Evolutionary conservation across 1,284 basidiomycete species (phyloP), one percentile per base, ranked within the genome.

Genomic region (Puccinia novopanici): DNA sequence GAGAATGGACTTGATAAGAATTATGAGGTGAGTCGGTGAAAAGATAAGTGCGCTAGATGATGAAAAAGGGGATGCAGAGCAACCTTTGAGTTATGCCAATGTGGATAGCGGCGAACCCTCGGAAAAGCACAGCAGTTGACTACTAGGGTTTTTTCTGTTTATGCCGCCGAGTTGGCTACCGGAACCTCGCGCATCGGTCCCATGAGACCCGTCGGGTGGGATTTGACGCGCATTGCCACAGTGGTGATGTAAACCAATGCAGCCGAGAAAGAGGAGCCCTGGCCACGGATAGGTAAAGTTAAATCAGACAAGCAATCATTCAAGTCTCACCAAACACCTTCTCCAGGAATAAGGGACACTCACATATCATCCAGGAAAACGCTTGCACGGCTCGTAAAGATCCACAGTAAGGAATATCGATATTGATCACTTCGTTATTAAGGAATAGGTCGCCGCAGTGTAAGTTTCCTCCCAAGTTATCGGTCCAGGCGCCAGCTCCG

Each of bases 281-380:
- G 52, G 19, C n/a, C 3, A 17, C 13, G 19, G 34, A 76, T 24
- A 50, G 4, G 45, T 6, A 4, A 27, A 13, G 34, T 42, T 4
- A 59, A 37, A n/a, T n/a, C 19, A 9, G 24, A n/a, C 30, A 54
- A 30, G 52, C 5, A 67, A 24, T 67, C n/a, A 2, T 6, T n/a
- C n/a, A n/a, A n/a, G 12, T 27, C 12, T 50, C 45, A 77, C 10
- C 19, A 70, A 48, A 71, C 17, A 71, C 9, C 13, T 0, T 27
- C 22, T 6, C 24, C 8, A 42, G 42, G 0, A 59, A 42, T 8
- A 42, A 22, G 34, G n/a, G 54, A 22, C 8, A 80, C 79, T 59
- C 34, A 80, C 79, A 80, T 68, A 54, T 24, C 45, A 80, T 74
- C 79, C 79, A 80, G 27, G 79, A 42, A 37, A 80, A 80, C 34